A percentile compares a stretch with the other conserved stretches of the same genome.
phyloP scores from a whole-genome alignment of 768 basidiomycete genomes.

The Termitomyces titanicus region DNA sequence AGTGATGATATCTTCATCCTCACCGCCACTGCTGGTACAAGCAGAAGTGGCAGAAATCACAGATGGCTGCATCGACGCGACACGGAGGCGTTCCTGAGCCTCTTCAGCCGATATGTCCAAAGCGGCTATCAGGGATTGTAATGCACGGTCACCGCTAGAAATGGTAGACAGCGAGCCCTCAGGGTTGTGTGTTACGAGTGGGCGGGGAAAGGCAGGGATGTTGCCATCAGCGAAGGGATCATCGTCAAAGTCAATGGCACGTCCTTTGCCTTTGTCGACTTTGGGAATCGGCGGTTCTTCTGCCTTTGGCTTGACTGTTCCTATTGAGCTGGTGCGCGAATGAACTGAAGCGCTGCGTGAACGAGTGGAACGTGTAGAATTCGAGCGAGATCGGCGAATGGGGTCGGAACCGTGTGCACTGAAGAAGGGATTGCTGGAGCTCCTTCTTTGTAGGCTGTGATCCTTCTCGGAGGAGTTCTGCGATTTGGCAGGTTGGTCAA shows the following conservation, averaged over 20 bases:
- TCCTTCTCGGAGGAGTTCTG: constrained; percentile 22
- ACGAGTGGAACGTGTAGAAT: constrained; percentile 38
- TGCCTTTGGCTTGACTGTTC: constrained; percentile 17
- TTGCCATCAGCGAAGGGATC: constrained; percentile 41
- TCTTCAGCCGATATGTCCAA: constrained; percentile 48
- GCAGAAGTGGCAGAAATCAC: constrained; percentile 31
- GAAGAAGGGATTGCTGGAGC: constrained; percentile 41
- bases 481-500: constrained; percentile 14
- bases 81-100: constrained; percentile 46
- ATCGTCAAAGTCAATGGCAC: constrained; percentile 13
- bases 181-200: constrained; percentile 27
- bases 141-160: constrained; percentile 48
- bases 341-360: constrained; percentile 27
- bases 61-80: constrained; percentile 60
- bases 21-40: constrained; percentile 25
- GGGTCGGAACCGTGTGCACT: constrained; percentile 20
- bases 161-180: constrained; percentile 33
- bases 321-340: constrained; percentile 36
- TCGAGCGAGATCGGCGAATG: constrained; percentile 28
- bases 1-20: constrained; percentile 37
- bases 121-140: constrained; percentile 67
- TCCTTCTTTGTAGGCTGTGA: constrained; percentile 30
- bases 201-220: constrained; percentile 24
- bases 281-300: constrained; percentile 7
- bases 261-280: constrained; percentile 23